phyloP scores from a whole-genome alignment of 192 early-diverging fungal genomes.

The Ramicandelaber brevisporus region DNA sequence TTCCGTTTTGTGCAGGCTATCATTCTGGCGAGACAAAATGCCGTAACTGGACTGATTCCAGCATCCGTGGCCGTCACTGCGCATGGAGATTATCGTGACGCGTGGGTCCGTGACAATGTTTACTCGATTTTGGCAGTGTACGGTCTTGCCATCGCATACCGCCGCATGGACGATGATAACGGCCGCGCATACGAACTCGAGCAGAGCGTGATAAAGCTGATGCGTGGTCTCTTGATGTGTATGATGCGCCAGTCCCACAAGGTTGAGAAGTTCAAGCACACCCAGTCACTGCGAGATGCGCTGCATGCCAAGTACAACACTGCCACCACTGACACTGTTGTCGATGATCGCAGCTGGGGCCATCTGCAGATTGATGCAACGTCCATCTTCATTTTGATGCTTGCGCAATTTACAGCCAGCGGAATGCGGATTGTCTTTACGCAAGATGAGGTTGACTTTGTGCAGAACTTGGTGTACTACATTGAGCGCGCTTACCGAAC shows the following conservation, averaged over 20 bases:
- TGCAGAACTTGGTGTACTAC: constrained; percentile 76
- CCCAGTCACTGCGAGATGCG: constrained; percentile 40
- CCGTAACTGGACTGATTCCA: constrained; percentile 61
- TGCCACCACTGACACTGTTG: constrained; percentile 54
- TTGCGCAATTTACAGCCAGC: constrained; percentile 64
- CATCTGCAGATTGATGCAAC: constrained; percentile 80
- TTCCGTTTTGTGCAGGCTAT: constrained; percentile 43
- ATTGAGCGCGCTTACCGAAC: constrained; percentile 64
- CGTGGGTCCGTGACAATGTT: constrained; percentile 77
- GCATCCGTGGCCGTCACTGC: constrained; percentile 66
- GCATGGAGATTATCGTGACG: constrained; percentile 73
- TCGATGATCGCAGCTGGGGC: constrained; percentile 63
- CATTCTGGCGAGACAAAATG: constrained; percentile 54
- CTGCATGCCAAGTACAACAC: constrained; percentile 81
- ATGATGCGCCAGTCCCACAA: constrained; percentile 70
- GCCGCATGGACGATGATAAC: constrained; percentile 56
- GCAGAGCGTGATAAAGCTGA: constrained; percentile 61
- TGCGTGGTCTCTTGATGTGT: constrained; percentile 52
- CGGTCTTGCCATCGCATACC: constrained; percentile 60
- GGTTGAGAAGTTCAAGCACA: constrained; percentile 61
- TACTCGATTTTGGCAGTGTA: constrained; percentile 68
- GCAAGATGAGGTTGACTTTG: constrained; percentile 58
- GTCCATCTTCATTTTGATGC: constrained; percentile 43
- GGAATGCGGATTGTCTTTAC: constrained; percentile 54
- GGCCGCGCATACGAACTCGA: constrained; percentile 65